phyloP scores from a whole-genome alignment of 1,284 basidiomycete species.

The Pisolithus thermaeus region DNA sequence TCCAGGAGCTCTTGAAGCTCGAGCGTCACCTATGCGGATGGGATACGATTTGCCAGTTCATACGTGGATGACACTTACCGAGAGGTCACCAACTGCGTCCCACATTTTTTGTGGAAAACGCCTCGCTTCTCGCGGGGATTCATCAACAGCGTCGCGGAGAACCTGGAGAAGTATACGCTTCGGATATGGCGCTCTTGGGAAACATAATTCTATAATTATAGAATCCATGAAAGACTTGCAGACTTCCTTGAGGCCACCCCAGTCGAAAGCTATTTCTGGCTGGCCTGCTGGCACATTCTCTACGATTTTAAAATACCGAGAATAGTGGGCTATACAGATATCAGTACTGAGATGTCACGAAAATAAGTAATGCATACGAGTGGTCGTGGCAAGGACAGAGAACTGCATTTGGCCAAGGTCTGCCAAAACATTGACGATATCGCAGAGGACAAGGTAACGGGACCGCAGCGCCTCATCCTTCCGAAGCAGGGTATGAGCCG shows the following conservation, averaged over 20 bases:
- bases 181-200: constrained; percentile 61
- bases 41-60: background rate
- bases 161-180: constrained; percentile 57
- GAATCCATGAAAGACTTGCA: constrained; percentile 74
- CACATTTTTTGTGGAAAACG: constrained; percentile 71
- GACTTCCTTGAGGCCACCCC: constrained; percentile 48
- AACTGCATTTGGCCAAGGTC: constrained; percentile 56
- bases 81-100: constrained; percentile 73
- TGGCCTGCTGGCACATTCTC: constrained; percentile 37
- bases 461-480: constrained; percentile 44
- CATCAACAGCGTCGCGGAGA: constrained; percentile 61
- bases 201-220: constrained; percentile 71
- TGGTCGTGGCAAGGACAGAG: constrained; percentile 56
- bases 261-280: constrained; percentile 54
- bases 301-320: constrained; percentile 55
- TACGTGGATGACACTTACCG: constrained; percentile 38
- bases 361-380: constrained; percentile 41
- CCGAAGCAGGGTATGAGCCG: constrained; percentile 46
- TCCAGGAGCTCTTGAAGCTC: constrained; percentile 60
- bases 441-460: constrained; percentile 58
- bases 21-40: constrained; percentile 45
- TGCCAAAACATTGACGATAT: constrained; percentile 54
- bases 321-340: constrained; percentile 50
- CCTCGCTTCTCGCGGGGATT: constrained; percentile 62
- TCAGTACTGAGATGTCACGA: constrained; percentile 10